Base-by-base conservation (phyloP, 164 flowering plant species). In the Piper longum region DNA sequence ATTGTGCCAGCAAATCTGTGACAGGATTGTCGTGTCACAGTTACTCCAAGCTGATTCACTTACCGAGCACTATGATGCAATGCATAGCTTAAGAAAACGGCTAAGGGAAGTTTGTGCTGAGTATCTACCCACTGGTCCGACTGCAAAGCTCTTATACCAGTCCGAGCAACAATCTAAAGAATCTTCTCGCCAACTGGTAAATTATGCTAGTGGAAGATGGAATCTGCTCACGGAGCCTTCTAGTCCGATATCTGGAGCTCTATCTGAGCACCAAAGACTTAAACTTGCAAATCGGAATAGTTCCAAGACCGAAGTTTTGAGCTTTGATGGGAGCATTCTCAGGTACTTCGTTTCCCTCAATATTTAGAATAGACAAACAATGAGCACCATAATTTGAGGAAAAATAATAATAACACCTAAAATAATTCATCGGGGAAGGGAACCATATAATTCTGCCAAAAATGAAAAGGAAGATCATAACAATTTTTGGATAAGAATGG, bases 181-280 rank as follows among this genome's bases (percentile, higher is more conserved):
- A 17, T 57, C 72, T 52, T 69, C 95, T 60, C 77, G 77, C 18
- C 79, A 76, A 45, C 83, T 83, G 40, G 80, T 86, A 82, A 86
- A 69, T 69, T 93, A 89, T 83, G 98, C 98, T 5, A 93, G 98
- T 72, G 90, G 97, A 72, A 89, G 85, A 68, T 93, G 98, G 97
- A 89, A 93, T 67, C 96, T 96, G 4, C 81, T 84, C 62, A 66
- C 78, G 72, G 98, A 88, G 58, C 91, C 98, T 64, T 93, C 97
- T 42, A 86, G 88, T 72, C 97, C 98, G 48, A 88, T 93, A 62
- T 77, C 96, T 70, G 92, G 90, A 70, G 81, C 86, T 63, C 66
- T 61, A 48, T 76, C 90, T 70, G 97, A 86, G 63, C 81, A 83
- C 69, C 95, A 85, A 76, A 77, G 95, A 68, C 68, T 85, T 58